Base-by-base conservation (phyloP, 208 protist species). In the Acanthamoeba healyi region DNA sequence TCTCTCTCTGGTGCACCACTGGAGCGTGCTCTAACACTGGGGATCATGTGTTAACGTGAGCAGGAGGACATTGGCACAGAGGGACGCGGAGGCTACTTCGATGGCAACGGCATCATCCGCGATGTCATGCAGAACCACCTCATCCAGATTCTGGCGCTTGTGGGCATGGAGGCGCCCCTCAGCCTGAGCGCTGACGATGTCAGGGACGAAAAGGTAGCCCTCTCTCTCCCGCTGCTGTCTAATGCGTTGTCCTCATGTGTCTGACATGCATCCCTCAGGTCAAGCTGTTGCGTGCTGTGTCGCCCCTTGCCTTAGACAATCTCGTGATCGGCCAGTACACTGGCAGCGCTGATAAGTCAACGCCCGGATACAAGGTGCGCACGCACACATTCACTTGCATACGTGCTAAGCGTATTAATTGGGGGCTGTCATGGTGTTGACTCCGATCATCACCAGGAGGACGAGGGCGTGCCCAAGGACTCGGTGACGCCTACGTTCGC, bases 81-180 rank as follows among this genome's bases (percentile, higher is more conserved):
- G 54, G 96, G 96, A 40, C 84, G 97, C 70, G 97, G 96, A 51
- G 97, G 98, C 42, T 97, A 97, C 93, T 98, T 97, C 94, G 96
- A 98, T 72, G 44, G 12, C 4, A 77, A 44, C 65, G 98, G 98
- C 61, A 98, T 98, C 74, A 97, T 98, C 56, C 94, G 98, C 26
- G 97, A 98, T 93, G 95, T 98, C 10, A 98, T 98, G 95, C 97
- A 98, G 82, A 98, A 98, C 87, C 98, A 98, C 94, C 70, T 98
- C 7, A 42, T 98, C 40, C 97, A 98, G 63, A 94, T 98, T 14
- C 61, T 98, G 1, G 79, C 96, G 2, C 94, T 98, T 26, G 86
- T 97, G 42, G 98, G 97, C 24, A 98, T 98, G 98, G 98, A 98
- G 40, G 89, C 94, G 29, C 97, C 97, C 29, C 61, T 95, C 10